Evolutionary conservation across 371 early-diverging fungal genomes (phyloP).

Genomic region (Apophysomyces variabilis): DNA sequence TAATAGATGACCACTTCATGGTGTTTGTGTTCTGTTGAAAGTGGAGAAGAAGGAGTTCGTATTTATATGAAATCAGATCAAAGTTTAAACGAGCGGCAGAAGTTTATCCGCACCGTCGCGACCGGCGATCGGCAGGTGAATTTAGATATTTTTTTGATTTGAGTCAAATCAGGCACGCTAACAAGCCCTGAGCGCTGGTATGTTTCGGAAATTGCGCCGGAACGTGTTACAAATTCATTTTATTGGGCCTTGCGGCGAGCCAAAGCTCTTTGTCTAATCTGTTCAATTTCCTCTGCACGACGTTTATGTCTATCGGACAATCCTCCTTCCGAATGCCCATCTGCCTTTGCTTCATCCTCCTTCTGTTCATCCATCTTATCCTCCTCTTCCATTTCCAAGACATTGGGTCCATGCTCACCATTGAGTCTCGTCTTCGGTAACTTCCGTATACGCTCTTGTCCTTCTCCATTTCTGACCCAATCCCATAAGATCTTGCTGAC

Average conservation of each 20-base stretch:
- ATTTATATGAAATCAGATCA: background rate
- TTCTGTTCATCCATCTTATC: constrained; percentile 21
- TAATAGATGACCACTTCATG: constrained; percentile 2
- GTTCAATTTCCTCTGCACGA: constrained; percentile 52
- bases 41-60: background rate
- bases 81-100: background rate
- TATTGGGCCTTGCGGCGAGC: constrained; percentile 40
- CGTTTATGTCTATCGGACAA: constrained; percentile 27
- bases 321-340: constrained; percentile 11
- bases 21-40: background rate
- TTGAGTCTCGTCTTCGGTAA: constrained; percentile 43
- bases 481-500: constrained; percentile 64
- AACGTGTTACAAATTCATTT: background rate
- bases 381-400: constrained; percentile 35
- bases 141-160: background rate
- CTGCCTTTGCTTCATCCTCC: constrained; percentile 6
- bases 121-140: background rate
- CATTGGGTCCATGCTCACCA: constrained; percentile 44
- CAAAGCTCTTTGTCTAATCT: constrained; percentile 58
- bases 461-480: constrained; percentile 52
- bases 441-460: constrained; percentile 37
- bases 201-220: background rate
- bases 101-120: background rate
- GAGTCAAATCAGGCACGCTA: background rate
- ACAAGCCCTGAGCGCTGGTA: background rate